Percentiles rank a stretch among this genome's conserved stretches.
Evolutionary conservation across 495 filamentous ascomycete genomes (phyloP).

Genomic region (Penicillium tannophilum): DNA sequence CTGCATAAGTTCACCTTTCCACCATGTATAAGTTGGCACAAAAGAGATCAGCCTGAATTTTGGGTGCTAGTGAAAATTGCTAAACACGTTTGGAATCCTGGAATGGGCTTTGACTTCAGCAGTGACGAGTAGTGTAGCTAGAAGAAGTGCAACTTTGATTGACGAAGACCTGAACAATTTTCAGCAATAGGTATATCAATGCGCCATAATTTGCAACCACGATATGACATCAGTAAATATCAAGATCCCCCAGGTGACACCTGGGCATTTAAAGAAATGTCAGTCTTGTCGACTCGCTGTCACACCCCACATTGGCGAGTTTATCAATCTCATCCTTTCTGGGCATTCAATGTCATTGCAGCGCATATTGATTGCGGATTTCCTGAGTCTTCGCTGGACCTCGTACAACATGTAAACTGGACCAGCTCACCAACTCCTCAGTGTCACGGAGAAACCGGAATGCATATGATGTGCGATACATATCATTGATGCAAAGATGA

Average conservation of each 20-base stretch:
- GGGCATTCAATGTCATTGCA: not conserved
- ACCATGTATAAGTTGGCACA: no score
- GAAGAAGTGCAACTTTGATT: not conserved
- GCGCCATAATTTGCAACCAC: not conserved
- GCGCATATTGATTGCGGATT: constrained; percentile 45
- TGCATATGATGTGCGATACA: constrained; percentile 52
- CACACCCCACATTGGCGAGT: not conserved
- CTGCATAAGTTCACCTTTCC: not conserved
- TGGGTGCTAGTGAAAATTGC: no score
- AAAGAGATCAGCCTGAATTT: no score
- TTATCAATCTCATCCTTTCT: not conserved
- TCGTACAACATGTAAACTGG: constrained; percentile 49
- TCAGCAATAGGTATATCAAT: not conserved
- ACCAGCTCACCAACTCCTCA: constrained; percentile 47
- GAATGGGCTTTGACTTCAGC: no score
- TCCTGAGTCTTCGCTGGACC: constrained; percentile 53
- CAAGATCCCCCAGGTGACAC: not conserved
- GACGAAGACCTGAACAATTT: not conserved
- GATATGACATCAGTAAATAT: not conserved
- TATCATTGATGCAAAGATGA: constrained; percentile 52
- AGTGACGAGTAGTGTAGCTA: no score
- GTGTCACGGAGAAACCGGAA: constrained; percentile 40
- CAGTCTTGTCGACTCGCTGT: not conserved
- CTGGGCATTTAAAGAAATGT: not conserved
- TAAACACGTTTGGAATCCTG: no score